Evolutionary conservation across 2,329 filamentous ascomycete species (phyloP).

Genomic region (Pseudocercospora fijiensis): DNA sequence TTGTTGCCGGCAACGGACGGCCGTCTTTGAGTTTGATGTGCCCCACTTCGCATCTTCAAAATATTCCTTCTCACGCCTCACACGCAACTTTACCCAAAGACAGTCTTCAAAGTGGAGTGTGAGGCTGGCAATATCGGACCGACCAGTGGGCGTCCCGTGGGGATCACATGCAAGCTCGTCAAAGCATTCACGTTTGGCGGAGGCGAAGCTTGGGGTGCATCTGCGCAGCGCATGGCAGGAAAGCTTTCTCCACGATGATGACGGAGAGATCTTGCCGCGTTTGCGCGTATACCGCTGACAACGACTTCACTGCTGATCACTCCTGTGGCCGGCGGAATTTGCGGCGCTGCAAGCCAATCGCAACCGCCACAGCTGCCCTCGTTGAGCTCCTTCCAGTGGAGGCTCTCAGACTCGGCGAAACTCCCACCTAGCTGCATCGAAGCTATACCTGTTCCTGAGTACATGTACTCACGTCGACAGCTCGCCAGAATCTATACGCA

Average conservation of each 20-base stretch:
- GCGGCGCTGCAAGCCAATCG: background rate
- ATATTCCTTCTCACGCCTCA: background rate
- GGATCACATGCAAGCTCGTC: background rate
- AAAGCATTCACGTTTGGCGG: background rate
- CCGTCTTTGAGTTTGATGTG: constrained; percentile 2
- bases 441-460: constrained; percentile 7
- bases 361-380: background rate
- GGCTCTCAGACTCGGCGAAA: constrained; percentile 9
- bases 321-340: constrained; percentile 5
- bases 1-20: background rate
- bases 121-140: constrained; percentile 5
- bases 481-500: constrained; percentile 1
- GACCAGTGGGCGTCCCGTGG: background rate
- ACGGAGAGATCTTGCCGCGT: background rate
- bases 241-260: background rate
- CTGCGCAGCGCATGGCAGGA: background rate
- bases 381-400: background rate
- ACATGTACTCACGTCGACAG: background rate
- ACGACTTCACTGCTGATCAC: constrained; percentile 2
- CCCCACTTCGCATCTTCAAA: background rate
- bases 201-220: constrained; percentile 7
- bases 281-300: too few relatives aligned
- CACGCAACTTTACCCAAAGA: background rate
- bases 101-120: background rate
- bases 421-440: constrained; percentile 2